Base-by-base conservation (phyloP, 768 basidiomycete genomes). In the Russula brevipes region DNA sequence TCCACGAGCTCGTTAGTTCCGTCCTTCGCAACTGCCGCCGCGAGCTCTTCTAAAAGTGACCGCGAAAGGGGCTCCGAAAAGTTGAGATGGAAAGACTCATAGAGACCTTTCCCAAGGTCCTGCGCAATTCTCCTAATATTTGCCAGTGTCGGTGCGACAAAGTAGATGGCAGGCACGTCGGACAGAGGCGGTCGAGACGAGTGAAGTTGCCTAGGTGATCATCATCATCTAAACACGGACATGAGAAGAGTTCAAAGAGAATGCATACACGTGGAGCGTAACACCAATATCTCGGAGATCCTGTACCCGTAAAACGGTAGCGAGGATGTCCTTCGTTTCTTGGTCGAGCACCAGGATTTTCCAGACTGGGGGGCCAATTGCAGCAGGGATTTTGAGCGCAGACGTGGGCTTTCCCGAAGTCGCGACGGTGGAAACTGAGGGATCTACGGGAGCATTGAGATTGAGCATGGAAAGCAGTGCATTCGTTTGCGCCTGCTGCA, bases 141-240 rank as follows among this genome's bases (percentile, higher is more conserved):
- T 58, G 79, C 76, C 12, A 91, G 78, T 2, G 93, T 96, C 0
- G 97, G 96, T 0, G 94, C 83, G 55, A 98, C 89, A 72, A 99
- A 97, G 78, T 99, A 99, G 36, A 98, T 83, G 1, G 97, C 94
- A 17, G 97, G 97, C 1, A 99, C 97, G 73, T 99, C 97, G 11
- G 91, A 84, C 45, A 99, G 78, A 5, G 94, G 83, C 33, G 97
- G 97, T 61, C 97, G 83, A 41, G 84, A 76, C 0, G 94, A 86
- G 72, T 98, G 94, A 5, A 98, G 76, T 79, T 98, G 97, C 66
- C 95, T 98, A 66, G 57, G 39, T n/a, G n/a, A 56, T 41, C 8
- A 49, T 41, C 61, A 61, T 2, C 50, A 30, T 35, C 42, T 5
- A 45, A 44, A 24, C 8, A 44, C 38, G 42, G 50, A 38, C 5